Conservation (phyloP, 2,329 filamentous ascomycete genomes). For the Trichoderma sp. region DNA sequence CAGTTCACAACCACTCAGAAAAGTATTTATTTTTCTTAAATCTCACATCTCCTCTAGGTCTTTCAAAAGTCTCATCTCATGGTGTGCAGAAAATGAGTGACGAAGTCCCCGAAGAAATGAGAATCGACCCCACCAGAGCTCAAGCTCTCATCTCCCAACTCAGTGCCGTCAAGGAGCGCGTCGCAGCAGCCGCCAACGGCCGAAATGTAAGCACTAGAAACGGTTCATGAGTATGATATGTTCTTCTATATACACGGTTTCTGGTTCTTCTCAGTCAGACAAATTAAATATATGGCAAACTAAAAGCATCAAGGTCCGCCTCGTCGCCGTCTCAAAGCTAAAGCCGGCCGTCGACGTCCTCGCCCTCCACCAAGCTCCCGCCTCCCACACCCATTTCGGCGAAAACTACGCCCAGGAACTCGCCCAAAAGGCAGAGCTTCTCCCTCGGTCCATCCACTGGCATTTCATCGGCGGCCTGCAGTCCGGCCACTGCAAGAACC, state of each 20-base stretch:
- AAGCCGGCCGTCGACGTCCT: constrained; percentile 92
- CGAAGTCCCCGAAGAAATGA: constrained; percentile 49
- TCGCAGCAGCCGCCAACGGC: constrained; percentile 53
- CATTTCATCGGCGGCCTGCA: constrained; percentile 96
- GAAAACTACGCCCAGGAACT: constrained; percentile 97
- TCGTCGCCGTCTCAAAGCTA: constrained; percentile 94
- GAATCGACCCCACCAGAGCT: constrained; percentile 60
- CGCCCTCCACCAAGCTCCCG: constrained; percentile 66
- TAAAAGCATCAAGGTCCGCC: constrained; percentile 57
- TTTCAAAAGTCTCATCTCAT: neutral
- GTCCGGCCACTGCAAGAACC: constrained; percentile 82
- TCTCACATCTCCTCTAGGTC: neutral
- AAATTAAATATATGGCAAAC: neutral
- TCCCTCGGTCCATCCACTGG: constrained; percentile 79
- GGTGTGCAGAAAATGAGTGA: constrained; percentile 41
- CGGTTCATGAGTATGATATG: neutral
- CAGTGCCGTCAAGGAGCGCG: constrained; percentile 55
- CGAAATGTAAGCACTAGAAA: constrained; percentile 48
- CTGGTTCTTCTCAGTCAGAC: neutral
- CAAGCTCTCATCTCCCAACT: constrained; percentile 62
- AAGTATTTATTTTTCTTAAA: neutral
- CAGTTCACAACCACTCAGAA: neutral
- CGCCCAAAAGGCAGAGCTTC: constrained; percentile 74
- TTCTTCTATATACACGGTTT: neutral
- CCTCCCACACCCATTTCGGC: constrained; percentile 75